Conservation (phyloP, 768 basidiomycete genomes). For the Lenzites betulinus region DNA sequence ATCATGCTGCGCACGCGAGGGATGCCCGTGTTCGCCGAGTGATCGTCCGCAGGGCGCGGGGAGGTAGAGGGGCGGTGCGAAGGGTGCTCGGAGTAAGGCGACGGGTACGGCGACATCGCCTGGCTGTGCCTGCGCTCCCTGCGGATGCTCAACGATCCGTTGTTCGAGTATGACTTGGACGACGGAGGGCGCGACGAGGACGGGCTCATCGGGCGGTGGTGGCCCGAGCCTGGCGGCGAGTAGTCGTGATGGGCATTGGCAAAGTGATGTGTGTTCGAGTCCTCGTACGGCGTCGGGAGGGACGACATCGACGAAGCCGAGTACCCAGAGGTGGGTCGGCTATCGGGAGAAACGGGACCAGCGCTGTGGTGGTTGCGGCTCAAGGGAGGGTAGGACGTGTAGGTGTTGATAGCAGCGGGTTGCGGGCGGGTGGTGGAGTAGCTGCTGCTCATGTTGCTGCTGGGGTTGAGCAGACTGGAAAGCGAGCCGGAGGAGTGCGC, state of each 20-base stretch:
- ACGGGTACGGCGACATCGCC: slow-evolving; percentile 86
- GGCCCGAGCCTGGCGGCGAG: slow-evolving; percentile 73
- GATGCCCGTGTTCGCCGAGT: slow-evolving; percentile 40
- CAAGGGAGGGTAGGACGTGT: slow-evolving; percentile 59
- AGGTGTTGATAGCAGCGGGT: slow-evolving; percentile 30
- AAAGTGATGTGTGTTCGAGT: slow-evolving; percentile 47
- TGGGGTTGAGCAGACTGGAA: slow-evolving; percentile 79
- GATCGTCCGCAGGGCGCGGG: slow-evolving; percentile 62
- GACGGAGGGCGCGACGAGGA: slow-evolving; percentile 69
- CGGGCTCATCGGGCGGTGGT: slow-evolving; percentile 59
- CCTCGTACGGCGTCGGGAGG: slow-evolving; percentile 60
- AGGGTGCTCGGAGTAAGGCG: slow-evolving; percentile 67
- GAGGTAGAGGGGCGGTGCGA: slow-evolving; percentile 72
- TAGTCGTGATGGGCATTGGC: slow-evolving; percentile 44
- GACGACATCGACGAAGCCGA: slow-evolving; percentile 84
- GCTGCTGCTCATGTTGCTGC: slow-evolving; percentile 59
- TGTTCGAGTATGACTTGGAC: slow-evolving; percentile 57
- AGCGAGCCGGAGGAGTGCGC: slow-evolving; percentile 64
- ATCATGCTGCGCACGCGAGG: slow-evolving; percentile 86
- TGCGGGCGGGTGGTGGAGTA: slow-evolving; percentile 46
- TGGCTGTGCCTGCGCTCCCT: slow-evolving; percentile 80
- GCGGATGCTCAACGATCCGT: slow-evolving; percentile 65
- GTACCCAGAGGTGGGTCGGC: slow-evolving; percentile 83
- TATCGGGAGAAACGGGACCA: slow-evolving; percentile 77
- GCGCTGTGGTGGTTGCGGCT: slow-evolving; percentile 68